phyloP scores from a whole-genome alignment of 2,329 filamentous ascomycete genomes.

The Alternaria triticimaculans region DNA sequence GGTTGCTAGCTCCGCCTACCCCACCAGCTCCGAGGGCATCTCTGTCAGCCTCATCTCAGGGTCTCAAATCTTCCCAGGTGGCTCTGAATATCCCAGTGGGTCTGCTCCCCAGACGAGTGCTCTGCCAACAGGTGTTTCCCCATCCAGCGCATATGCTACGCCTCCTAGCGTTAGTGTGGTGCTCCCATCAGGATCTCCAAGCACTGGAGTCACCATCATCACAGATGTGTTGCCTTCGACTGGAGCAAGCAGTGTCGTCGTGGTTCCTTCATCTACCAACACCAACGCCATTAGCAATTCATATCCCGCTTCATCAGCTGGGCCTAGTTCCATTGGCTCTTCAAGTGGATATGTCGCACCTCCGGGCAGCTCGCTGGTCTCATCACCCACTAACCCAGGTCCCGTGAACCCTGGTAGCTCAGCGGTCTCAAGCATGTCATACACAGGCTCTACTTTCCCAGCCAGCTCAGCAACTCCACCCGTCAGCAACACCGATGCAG shows the following conservation, averaged over 20 bases:
- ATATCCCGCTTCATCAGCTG: conserved; percentile 6
- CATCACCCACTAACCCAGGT: neutral
- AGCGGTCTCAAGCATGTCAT: neutral
- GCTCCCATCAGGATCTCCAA: neutral
- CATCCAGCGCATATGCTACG: conserved; percentile 5
- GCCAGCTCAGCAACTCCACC: neutral
- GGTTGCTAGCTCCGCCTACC: conserved; percentile 9
- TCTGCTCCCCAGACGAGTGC: conserved; percentile 15
- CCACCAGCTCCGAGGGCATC: conserved; percentile 2
- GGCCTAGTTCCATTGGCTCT: neutral
- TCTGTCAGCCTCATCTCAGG: conserved; percentile 15
- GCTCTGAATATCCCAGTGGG: conserved; percentile 4
- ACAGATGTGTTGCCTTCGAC: neutral
- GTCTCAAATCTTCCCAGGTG: neutral
- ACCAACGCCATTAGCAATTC: conserved; percentile 4
- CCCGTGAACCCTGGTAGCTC: conserved; percentile 1
- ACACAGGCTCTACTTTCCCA: neutral
- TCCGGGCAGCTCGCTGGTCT: conserved; percentile 3
- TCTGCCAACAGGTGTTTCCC: neutral
- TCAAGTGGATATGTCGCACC: conserved; percentile 6
- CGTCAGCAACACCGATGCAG: neutral
- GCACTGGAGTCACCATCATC: conserved; percentile 3
- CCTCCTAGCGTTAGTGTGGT: neutral
- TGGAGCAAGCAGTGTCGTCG: neutral
- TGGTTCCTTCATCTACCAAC: conserved; percentile 2